Conservation (phyloP, 495 filamentous ascomycete genomes). For the Mycothermus thermophilus region DNA sequence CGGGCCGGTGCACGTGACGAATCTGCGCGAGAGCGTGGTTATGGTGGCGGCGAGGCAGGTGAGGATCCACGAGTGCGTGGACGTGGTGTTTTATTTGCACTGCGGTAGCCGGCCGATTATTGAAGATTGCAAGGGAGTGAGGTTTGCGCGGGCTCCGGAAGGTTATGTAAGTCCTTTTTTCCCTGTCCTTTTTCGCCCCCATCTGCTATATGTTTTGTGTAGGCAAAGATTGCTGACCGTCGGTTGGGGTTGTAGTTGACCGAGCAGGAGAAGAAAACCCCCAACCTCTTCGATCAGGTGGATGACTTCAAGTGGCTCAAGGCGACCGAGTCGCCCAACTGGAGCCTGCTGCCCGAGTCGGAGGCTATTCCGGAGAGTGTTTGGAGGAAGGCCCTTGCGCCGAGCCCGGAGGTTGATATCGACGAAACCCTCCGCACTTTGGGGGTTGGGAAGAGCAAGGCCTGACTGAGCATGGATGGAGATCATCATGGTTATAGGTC, state of each 20-base stretch:
- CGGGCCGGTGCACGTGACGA: constrained; percentile 72
- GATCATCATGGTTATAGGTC: too few relatives aligned
- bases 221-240: not conserved
- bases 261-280: constrained; percentile 19
- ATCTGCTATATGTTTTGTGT: too few relatives aligned
- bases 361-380: constrained; percentile 47
- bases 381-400: constrained; percentile 59
- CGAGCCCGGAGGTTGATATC: constrained; percentile 44
- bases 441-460: constrained; percentile 26
- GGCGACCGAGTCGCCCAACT: constrained; percentile 74
- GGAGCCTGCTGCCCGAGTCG: constrained; percentile 51
- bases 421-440: constrained; percentile 54
- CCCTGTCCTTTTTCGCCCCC: not conserved
- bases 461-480: too few relatives aligned
- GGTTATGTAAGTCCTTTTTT: constrained; percentile 50
- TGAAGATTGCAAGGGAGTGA: constrained; percentile 66
- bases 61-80: constrained; percentile 72
- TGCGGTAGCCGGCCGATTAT: constrained; percentile 81
- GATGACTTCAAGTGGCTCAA: constrained; percentile 98
- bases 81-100: constrained; percentile 70
- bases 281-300: constrained; percentile 73
- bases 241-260: constrained; percentile 13
- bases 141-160: constrained; percentile 62
- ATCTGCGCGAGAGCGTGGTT: constrained; percentile 55
- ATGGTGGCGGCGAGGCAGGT: constrained; percentile 71